These are phyloP conservation scores for Candida frijolesensis DNA, from an alignment of 1,139 yeast species.

Conservation along the genomic window DNA sequence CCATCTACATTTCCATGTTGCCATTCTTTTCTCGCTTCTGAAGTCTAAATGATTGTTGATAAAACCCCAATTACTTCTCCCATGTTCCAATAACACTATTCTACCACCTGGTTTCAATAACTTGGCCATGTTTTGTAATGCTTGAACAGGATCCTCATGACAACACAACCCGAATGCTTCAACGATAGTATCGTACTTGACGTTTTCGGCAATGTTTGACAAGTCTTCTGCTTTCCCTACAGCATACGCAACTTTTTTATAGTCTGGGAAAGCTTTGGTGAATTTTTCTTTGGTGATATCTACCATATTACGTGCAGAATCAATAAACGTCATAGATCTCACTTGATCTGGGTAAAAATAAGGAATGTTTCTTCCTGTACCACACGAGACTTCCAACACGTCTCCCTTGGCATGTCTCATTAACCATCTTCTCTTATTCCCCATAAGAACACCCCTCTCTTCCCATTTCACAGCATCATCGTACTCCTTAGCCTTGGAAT, in stretches of 20 bases:
- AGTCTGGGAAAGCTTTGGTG: constrained; percentile 63
- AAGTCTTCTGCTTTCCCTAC: constrained; percentile 93
- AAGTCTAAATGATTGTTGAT: constrained; percentile 81
- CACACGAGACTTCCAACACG: constrained; percentile 92
- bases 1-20: constrained; percentile 98
- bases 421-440: constrained; percentile 80
- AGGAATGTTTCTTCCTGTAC: constrained; percentile 91
- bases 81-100: constrained; percentile 87
- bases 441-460: constrained; percentile 80
- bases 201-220: constrained; percentile 51
- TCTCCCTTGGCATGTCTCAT: constrained; percentile 83
- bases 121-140: constrained; percentile 70
- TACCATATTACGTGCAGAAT: constrained; percentile 84
- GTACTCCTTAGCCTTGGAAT: constrained; percentile 74
- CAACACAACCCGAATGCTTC: constrained; percentile 97
- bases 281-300: constrained; percentile 79
- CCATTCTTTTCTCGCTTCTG: constrained; percentile 79
- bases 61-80: constrained; percentile 78
- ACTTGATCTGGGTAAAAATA: constrained; percentile 64
- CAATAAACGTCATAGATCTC: constrained; percentile 79
- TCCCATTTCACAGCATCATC: constrained; percentile 86
- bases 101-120: constrained; percentile 90
- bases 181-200: constrained; percentile 84
- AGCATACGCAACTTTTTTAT: constrained; percentile 76
- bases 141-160: constrained; percentile 87